Evolutionary conservation across 129 eudicot genomes (phyloP).

Genomic region (Smallanthus sonchifolius): DNA sequence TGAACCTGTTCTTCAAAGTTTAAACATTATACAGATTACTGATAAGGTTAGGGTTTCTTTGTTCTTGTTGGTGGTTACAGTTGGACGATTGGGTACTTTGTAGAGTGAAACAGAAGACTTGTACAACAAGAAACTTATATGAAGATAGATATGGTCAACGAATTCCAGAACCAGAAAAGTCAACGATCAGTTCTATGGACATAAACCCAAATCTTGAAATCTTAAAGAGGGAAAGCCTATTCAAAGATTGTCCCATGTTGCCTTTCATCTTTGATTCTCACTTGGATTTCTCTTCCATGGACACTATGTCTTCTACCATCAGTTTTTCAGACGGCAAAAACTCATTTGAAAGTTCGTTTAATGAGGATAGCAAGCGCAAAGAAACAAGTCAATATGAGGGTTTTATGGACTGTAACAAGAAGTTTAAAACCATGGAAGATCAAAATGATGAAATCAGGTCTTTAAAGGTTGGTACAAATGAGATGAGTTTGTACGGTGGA

Average conservation of each 20-base stretch:
- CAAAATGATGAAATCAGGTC: slow-evolving; percentile 8
- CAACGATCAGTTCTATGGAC: neutral
- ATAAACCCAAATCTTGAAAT: slow-evolving; percentile 22
- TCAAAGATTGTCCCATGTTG: slow-evolving; percentile 42
- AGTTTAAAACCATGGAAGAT: slow-evolving; percentile 19
- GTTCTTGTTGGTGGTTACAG: slow-evolving; percentile 21
- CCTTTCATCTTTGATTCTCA: slow-evolving; percentile 44
- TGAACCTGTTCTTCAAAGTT: neutral
- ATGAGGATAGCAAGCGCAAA: slow-evolving; percentile 12
- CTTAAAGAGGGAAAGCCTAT: slow-evolving; percentile 17
- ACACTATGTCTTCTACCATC: slow-evolving; percentile 26
- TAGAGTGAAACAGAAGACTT: slow-evolving; percentile 39
- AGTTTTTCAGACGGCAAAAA: slow-evolving; percentile 22
- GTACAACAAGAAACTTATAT: slow-evolving; percentile 26
- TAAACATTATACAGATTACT: neutral
- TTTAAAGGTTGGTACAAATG: slow-evolving; percentile 4
- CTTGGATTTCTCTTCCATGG: slow-evolving; percentile 22
- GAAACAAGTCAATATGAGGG: slow-evolving; percentile 10
- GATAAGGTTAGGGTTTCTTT: neutral
- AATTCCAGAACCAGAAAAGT: slow-evolving; percentile 16
- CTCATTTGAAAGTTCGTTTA: neutral
- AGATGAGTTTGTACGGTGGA: slow-evolving; percentile 7
- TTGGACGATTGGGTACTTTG: slow-evolving; percentile 57
- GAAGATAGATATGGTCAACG: slow-evolving; percentile 26
- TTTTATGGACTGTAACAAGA: slow-evolving; percentile 15